phyloP scores from a whole-genome alignment of 805 yeast genomes.

The Crinitomyces ghanaensis region DNA sequence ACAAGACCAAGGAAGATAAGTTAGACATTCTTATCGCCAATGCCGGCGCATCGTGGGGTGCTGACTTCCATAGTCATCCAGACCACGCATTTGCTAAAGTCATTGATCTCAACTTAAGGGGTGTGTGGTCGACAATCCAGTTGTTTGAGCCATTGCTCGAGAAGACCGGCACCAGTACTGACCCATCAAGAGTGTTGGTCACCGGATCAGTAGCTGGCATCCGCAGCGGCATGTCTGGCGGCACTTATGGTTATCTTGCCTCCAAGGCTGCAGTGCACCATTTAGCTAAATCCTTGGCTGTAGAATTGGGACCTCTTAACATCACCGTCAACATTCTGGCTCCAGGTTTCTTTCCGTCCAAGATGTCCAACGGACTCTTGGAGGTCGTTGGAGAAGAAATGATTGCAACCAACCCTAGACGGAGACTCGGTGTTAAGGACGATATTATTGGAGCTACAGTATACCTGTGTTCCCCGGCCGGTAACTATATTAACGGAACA shows the following conservation, averaged over 20 bases:
- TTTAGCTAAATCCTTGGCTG: constrained; percentile 49
- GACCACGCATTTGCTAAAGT: constrained; percentile 52
- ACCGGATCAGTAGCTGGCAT: constrained; percentile 58
- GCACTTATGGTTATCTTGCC: constrained; percentile 60
- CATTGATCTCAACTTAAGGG: constrained; percentile 49
- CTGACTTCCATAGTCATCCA: constrained; percentile 48
- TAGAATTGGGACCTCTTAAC: constrained; percentile 53
- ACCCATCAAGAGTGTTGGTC: constrained; percentile 54
- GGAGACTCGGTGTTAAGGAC: constrained; percentile 48
- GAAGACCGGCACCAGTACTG: constrained; percentile 39
- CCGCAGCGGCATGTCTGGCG: constrained; percentile 32
- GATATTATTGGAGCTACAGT: constrained; percentile 47
- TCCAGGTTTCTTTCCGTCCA: constrained; percentile 69
- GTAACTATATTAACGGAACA: constrained; percentile 53
- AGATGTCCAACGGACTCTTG: constrained; percentile 59
- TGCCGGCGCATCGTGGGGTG: constrained; percentile 78
- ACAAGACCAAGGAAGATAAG: constrained; percentile 29
- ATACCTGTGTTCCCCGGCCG: constrained; percentile 45
- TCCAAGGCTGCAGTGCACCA: constrained; percentile 70
- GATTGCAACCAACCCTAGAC: constrained; percentile 43
- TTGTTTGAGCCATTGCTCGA: constrained; percentile 47
- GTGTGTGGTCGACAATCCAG: constrained; percentile 59
- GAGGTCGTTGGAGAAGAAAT: constrained; percentile 43
- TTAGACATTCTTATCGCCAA: constrained; percentile 60
- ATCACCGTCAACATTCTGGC: constrained; percentile 61